Evolutionary conservation across 73 alveolate genomes (phyloP).

Genomic region (Uronychia setigera): DNA sequence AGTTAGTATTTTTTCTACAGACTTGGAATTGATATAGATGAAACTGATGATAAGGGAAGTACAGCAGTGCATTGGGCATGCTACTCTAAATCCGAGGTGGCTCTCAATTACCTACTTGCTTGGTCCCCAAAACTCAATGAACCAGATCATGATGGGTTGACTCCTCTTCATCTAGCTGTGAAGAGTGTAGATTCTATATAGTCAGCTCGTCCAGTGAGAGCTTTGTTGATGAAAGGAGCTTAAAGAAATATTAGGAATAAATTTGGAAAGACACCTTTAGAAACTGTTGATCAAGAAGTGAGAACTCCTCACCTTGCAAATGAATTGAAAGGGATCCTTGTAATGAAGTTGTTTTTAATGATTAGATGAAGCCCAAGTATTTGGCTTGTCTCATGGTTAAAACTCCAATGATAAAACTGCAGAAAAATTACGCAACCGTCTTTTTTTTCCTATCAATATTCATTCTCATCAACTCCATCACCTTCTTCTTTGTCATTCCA

Average conservation of each 20-base stretch:
- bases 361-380: slow-evolving; percentile 41
- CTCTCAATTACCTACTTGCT: slow-evolving; percentile 72
- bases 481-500: slow-evolving; percentile 12
- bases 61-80: slow-evolving; percentile 92
- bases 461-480: slow-evolving; percentile 8
- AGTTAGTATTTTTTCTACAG: slow-evolving; percentile 33
- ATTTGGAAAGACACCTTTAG: slow-evolving; percentile 62
- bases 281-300: slow-evolving; percentile 60
- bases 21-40: slow-evolving; percentile 17
- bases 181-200: slow-evolving; percentile 30
- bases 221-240: slow-evolving; percentile 74
- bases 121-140: slow-evolving; percentile 70
- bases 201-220: slow-evolving; percentile 63
- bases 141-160: slow-evolving; percentile 74
- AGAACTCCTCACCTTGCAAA: slow-evolving; percentile 9
- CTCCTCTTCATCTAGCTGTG: slow-evolving; percentile 88
- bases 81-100: slow-evolving; percentile 69
- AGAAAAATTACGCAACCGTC: neutral
- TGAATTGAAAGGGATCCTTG: slow-evolving; percentile 38
- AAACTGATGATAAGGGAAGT: slow-evolving; percentile 43
- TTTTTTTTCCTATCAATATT: neutral
- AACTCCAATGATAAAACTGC: slow-evolving; percentile 6
- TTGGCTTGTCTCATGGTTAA: slow-evolving; percentile 41
- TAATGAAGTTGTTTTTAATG: neutral
- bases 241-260: slow-evolving; percentile 57